Conservation (phyloP, 1,284 basidiomycete species). For the Thelephora terrestris region DNA sequence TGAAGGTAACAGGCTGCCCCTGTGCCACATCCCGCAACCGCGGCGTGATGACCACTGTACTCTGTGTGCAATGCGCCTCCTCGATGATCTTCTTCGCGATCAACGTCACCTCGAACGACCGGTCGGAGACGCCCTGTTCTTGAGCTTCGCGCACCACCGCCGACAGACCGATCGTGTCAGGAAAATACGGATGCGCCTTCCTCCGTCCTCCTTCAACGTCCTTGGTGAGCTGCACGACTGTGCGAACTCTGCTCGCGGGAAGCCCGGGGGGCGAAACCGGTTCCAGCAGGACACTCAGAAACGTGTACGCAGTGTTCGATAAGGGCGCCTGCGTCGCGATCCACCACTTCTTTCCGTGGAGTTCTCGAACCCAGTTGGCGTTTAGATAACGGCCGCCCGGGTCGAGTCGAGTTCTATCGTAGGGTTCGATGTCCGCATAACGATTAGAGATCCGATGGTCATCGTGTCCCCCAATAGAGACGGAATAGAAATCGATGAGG, state of each 20-base stretch:
- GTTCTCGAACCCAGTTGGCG: slow-evolving; percentile 74
- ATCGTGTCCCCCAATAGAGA: slow-evolving; percentile 34
- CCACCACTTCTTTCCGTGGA: slow-evolving; percentile 66
- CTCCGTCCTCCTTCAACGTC: slow-evolving; percentile 51
- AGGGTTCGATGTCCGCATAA: slow-evolving; percentile 66
- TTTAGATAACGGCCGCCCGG: slow-evolving; percentile 58
- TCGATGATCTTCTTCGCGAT: slow-evolving; percentile 31
- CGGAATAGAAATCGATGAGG: slow-evolving; percentile 40
- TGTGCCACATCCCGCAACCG: slow-evolving; percentile 6
- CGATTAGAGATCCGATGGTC: slow-evolving; percentile 47
- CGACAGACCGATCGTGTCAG: slow-evolving; percentile 44
- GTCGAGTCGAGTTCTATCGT: slow-evolving; percentile 66
- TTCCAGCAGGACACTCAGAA: slow-evolving; percentile 57
- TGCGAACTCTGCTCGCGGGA: slow-evolving; percentile 40
- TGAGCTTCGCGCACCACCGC: slow-evolving; percentile 32
- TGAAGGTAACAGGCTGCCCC: slow-evolving; percentile 39
- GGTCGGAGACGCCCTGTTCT: slow-evolving; percentile 28
- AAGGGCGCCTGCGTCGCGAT: slow-evolving; percentile 78
- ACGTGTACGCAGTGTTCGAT: slow-evolving; percentile 56
- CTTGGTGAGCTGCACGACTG: slow-evolving; percentile 71
- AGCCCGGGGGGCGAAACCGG: slow-evolving; percentile 27
- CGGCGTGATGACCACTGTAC: slow-evolving; percentile 33
- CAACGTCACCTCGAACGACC: slow-evolving; percentile 46
- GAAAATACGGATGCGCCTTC: slow-evolving; percentile 74
- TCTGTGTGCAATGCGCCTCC: slow-evolving; percentile 52